A percentile compares a stretch with the other conserved stretches of the same genome.
phyloP scores from a whole-genome alignment of 331 rosid species.

The Ulmus americana region DNA sequence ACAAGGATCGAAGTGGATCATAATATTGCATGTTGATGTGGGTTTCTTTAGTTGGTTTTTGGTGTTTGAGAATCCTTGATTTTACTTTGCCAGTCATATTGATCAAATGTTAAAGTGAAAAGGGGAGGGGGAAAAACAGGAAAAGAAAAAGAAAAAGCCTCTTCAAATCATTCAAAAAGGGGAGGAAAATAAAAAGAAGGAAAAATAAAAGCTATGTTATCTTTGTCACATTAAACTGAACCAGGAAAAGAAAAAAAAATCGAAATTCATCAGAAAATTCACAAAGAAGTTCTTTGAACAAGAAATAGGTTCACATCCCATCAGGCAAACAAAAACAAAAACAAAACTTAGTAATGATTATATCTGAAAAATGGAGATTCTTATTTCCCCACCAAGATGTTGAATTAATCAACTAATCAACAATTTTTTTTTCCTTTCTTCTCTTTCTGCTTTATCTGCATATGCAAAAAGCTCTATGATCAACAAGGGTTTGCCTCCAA shows the following conservation, averaged over 20 bases:
- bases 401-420: conserved; percentile 41
- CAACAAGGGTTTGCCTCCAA: conserved; percentile 43
- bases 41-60: too few species aligned
- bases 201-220: not conserved
- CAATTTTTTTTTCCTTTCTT: conserved; percentile 24
- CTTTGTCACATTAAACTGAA: not conserved
- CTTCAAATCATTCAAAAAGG: conserved; percentile 13
- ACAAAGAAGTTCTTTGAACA: conserved; percentile 18
- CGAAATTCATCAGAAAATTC: conserved; percentile 13
- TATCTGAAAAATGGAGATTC: conserved; percentile 37
- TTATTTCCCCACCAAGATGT: conserved; percentile 35
- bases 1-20: too few species aligned
- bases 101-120: conserved; percentile 12
- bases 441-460: conserved; percentile 31
- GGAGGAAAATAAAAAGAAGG: not conserved
- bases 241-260: not conserved
- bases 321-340: conserved; percentile 17
- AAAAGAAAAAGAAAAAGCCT: not conserved
- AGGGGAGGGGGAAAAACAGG: not conserved
- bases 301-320: conserved; percentile 36
- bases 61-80: too few species aligned
- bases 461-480: conserved; percentile 46
- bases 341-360: conserved; percentile 33
- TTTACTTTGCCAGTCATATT: too few species aligned
- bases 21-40: too few species aligned